Evolutionary conservation across 2,329 filamentous ascomycete species (phyloP), one percentile per base, ranked within the genome.

Genomic region (Sporothrix schenckii): DNA sequence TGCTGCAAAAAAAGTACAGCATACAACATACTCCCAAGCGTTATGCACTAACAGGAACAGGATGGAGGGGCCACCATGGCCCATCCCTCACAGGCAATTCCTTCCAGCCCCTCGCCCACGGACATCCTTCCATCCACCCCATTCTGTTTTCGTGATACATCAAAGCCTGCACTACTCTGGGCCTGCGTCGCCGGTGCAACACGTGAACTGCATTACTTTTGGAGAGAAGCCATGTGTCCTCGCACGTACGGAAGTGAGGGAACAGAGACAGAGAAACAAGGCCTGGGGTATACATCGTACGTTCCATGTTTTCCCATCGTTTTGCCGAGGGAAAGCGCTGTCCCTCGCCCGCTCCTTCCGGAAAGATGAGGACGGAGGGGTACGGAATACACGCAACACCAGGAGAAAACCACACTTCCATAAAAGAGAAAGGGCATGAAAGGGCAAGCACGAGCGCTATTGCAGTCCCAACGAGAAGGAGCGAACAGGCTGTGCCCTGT

Each of bases 261-360:
- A 19, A 44, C 7, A 16, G 13, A 10, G 14, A 49, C 27, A 4
- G 21, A 27, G 13, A 49, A 10, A 34, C 13, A 13, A 16, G 3
- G 41, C 41, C 41, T 13, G 3, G 41, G 2, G 19, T 21, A n/a
- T 24, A 34, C n/a, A n/a, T n/a, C n/a, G n/a, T n/a, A n/a, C 34
- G 34, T 34, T 6, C 1, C 24, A n/a, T 52, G 41, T n/a, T 30
- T 24, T 63, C 21, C 41, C 30, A 53, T 54, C 63, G 27, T 11
- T 53, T 53, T 66, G 49, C 27, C 49, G 63, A 52, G 30, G 13
- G 16, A n/a, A 21, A 66, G 27, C 30, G 47, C 11, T 19, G 49
- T 10, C 34, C n/a, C 47, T 69, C 56, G 68, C 47, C 47, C 54
- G 49, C 44, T 39, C 52, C 53, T 68, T 68, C 66, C 66, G 14